Percentiles rank a stretch among this genome's conserved stretches.
These are phyloP conservation scores for Colletotrichum phormii DNA, from an alignment of 2,329 filamentous ascomycete genomes.

Conservation along the genomic window DNA sequence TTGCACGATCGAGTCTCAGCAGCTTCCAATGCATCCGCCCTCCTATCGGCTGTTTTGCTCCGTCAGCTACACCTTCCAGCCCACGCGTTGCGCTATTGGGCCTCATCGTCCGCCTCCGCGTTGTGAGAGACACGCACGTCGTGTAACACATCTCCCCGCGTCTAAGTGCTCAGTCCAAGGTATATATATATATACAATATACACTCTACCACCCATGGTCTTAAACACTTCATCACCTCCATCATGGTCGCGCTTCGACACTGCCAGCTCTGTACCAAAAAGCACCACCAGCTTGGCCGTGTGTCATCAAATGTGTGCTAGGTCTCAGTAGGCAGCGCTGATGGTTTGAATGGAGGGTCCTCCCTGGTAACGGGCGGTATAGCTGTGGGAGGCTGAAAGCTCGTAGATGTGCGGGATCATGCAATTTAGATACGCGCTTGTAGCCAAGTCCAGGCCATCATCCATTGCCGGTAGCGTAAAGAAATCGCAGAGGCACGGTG, in stretches of 20 bases:
- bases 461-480: background rate
- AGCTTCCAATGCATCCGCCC: conserved; percentile 28
- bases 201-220: background rate
- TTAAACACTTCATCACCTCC: background rate
- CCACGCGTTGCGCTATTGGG: conserved; percentile 11
- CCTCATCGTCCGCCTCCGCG: background rate
- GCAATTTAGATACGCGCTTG: background rate
- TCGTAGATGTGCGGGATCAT: conserved; percentile 1
- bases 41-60: conserved; percentile 5
- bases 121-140: background rate
- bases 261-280: background rate
- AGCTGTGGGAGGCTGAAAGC: conserved; percentile 18
- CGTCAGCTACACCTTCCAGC: conserved; percentile 10
- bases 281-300: background rate
- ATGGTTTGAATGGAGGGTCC: conserved; percentile 15
- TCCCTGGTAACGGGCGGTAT: conserved; percentile 15
- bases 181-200: background rate
- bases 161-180: background rate
- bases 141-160: background rate
- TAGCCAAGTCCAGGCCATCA: conserved; percentile 1
- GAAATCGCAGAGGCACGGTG: background rate
- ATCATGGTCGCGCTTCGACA: background rate
- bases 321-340: background rate
- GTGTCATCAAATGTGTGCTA: background rate
- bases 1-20: background rate